Evolutionary conservation across 2,329 filamentous ascomycete genomes (phyloP).

Genomic region (Trichoderma lentiforme): DNA sequence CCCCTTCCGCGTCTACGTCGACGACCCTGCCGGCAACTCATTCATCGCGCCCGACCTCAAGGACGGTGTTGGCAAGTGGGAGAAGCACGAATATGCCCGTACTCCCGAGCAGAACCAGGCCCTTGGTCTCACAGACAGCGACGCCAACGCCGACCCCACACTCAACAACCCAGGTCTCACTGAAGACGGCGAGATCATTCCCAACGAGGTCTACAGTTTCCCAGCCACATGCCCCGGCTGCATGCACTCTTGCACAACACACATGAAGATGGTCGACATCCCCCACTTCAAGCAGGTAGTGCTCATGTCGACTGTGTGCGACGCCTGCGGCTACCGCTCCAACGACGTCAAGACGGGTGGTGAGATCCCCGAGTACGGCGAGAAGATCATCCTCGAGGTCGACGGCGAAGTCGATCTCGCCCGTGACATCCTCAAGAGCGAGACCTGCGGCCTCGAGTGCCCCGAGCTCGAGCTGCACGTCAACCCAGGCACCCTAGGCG

Average conservation of each 20-base stretch:
- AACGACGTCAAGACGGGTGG: slow-evolving; percentile 98
- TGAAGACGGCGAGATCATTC: slow-evolving; percentile 74
- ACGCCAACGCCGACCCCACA: slow-evolving; percentile 49
- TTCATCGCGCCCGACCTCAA: slow-evolving; percentile 88
- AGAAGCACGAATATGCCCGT: slow-evolving; percentile 77
- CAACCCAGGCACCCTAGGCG: slow-evolving; percentile 90
- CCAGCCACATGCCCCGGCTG: slow-evolving; percentile 90
- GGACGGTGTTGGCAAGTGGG: slow-evolving; percentile 81
- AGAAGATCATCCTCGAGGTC: slow-evolving; percentile 76
- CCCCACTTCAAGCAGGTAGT: slow-evolving; percentile 97
- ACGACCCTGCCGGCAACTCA: slow-evolving; percentile 93
- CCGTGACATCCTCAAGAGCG: slow-evolving; percentile 93
- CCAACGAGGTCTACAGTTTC: slow-evolving; percentile 90
- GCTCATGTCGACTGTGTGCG: slow-evolving; percentile 90
- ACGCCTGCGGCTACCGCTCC: slow-evolving; percentile 86
- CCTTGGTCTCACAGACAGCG: slow-evolving; percentile 70
- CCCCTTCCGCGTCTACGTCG: slow-evolving; percentile 83
- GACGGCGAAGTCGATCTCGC: slow-evolving; percentile 69
- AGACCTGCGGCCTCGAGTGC: slow-evolving; percentile 83
- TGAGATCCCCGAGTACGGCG: slow-evolving; percentile 80
- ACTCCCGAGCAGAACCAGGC: slow-evolving; percentile 82
- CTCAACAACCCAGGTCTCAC: slow-evolving; percentile 46
- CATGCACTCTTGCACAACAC: slow-evolving; percentile 78
- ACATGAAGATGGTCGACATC: slow-evolving; percentile 99
- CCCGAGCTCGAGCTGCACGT: slow-evolving; percentile 84